Evolutionary conservation across 2,329 filamentous ascomycete species (phyloP), one percentile per base, ranked within the genome.

Genomic region (Basipetospora chlamydospora): DNA sequence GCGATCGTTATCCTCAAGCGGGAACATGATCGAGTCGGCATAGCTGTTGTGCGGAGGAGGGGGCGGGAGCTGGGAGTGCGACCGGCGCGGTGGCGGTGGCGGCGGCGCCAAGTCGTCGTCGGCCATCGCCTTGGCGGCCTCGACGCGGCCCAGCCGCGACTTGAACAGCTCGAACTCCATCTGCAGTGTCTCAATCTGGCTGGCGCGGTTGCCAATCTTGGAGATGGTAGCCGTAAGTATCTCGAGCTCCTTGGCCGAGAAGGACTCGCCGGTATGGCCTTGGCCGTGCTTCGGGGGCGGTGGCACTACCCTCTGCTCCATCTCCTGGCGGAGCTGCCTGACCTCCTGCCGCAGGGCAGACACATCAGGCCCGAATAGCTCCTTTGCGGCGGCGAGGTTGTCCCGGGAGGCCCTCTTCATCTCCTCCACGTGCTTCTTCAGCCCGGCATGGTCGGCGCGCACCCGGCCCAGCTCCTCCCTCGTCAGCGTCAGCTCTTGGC

Each of bases 151-250:
- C 4, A 61, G 38, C 6, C 56, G 47, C 4, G 51, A 50, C 41
- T 57, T 58, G 37, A 61, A 49, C 2, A 63, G 48, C 28, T 60
- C 51, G 28, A 61, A 50, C 39, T 62, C 59, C 57, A 61, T 63
- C 43, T 58, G 55, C 16, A 62, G 43, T 6, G 48, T 52, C 36
- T 62, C 58, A 8, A 62, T 49, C 35, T 59, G 54, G 37, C 49
- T 58, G 16, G 57, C 55, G 25, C 52, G 50, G 41, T 52, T 50
- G 11, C 54, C 50, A 18, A 61, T 55, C 38, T 54, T 59, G 25
- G 56, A 50, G 20, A 61, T 55, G 38, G 46, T 59, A 37, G 42
- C 54, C 2, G 56, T 52, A 21, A 62, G 49, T 8, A 62, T 59
- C 32, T 62, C 58, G 8, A 63, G 47, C 26, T 60, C 58, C 31